Conservation (phyloP, 2,329 filamentous ascomycete species). For the Talaromyces marneffei region DNA sequence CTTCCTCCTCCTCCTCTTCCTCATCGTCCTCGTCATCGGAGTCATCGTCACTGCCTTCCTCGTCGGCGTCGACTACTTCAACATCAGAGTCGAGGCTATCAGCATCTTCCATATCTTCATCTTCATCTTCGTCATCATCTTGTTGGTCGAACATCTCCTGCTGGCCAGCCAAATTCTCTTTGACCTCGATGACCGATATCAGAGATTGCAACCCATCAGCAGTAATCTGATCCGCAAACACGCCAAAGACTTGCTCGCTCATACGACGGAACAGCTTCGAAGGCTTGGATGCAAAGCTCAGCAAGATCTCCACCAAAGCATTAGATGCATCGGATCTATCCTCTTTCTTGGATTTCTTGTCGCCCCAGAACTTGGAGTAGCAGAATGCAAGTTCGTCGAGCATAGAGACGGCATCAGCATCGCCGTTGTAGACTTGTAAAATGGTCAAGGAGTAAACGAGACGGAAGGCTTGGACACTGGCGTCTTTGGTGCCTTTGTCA, state of each 20-base stretch:
- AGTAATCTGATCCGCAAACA: slow-evolving; percentile 71
- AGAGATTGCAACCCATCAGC: slow-evolving; percentile 63
- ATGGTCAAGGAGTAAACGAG: slow-evolving; percentile 79
- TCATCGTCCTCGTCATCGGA: slow-evolving; percentile 20
- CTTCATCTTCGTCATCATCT: slow-evolving; percentile 52
- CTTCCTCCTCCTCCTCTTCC: slow-evolving; percentile 41
- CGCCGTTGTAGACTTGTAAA: slow-evolving; percentile 83
- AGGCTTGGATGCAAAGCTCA: slow-evolving; percentile 82
- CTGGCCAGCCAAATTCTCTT: slow-evolving; percentile 77
- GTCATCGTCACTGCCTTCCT: slow-evolving; percentile 19
- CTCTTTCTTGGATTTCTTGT: slow-evolving; percentile 48
- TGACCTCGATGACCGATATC: slow-evolving; percentile 60
- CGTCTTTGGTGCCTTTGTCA: slow-evolving; percentile 37
- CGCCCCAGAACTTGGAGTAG: slow-evolving; percentile 56
- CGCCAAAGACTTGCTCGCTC: slow-evolving; percentile 79
- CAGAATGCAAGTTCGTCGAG: slow-evolving; percentile 75
- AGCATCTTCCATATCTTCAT: slow-evolving; percentile 48
- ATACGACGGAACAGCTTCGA: slow-evolving; percentile 80
- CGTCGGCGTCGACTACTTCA: slow-evolving; percentile 26
- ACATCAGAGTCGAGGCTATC: slow-evolving; percentile 35
- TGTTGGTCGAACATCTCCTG: slow-evolving; percentile 75
- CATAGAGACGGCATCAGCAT: slow-evolving; percentile 76
- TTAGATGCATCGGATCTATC: slow-evolving; percentile 53
- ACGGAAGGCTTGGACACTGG: slow-evolving; percentile 70
- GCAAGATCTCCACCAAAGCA: slow-evolving; percentile 75